Evolutionary conservation across 2,329 filamentous ascomycete genomes (phyloP).

Genomic region (Neofusicoccum umdonicola): DNA sequence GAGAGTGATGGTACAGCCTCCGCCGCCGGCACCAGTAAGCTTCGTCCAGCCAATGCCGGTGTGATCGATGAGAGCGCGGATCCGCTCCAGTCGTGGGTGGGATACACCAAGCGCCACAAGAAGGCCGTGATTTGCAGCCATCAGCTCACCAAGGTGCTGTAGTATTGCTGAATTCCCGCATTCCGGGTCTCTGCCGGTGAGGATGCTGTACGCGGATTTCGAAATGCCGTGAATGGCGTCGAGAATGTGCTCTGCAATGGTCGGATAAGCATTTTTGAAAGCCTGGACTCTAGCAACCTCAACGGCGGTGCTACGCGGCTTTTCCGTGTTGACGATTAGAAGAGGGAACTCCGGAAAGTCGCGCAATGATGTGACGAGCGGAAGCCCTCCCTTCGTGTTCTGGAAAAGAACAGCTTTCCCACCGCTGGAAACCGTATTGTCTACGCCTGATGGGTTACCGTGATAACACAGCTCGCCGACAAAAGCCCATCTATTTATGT

Average conservation of each 20-base stretch:
- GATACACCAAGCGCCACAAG: conserved; percentile 90
- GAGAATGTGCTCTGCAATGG: conserved; percentile 76
- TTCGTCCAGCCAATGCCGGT: conserved; percentile 95
- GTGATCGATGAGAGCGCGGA: conserved; percentile 81
- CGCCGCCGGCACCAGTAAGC: conserved; percentile 90
- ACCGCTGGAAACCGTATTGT: conserved; percentile 92
- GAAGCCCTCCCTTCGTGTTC: conserved; percentile 75
- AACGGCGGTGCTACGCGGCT: conserved; percentile 77
- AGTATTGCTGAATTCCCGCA: conserved; percentile 61
- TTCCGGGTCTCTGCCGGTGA: conserved; percentile 65
- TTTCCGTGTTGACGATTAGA: conserved; percentile 83
- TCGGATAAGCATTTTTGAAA: conserved; percentile 69
- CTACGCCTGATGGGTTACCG: conserved; percentile 91
- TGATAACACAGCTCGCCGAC: conserved; percentile 97
- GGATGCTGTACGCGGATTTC: conserved; percentile 54
- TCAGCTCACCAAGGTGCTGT: conserved; percentile 75
- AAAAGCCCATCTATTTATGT: conserved; percentile 97
- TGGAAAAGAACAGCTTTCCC: conserved; percentile 94
- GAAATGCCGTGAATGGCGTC: conserved; percentile 79
- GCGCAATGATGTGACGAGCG: conserved; percentile 71
- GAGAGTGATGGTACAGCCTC: conserved; percentile 91
- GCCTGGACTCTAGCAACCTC: conserved; percentile 84
- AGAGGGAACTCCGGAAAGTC: conserved; percentile 91
- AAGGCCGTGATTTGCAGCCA: conserved; percentile 90
- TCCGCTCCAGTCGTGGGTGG: conserved; percentile 85